Conservation (phyloP, 2,329 filamentous ascomycete genomes). For the Monosporascus ibericus region DNA sequence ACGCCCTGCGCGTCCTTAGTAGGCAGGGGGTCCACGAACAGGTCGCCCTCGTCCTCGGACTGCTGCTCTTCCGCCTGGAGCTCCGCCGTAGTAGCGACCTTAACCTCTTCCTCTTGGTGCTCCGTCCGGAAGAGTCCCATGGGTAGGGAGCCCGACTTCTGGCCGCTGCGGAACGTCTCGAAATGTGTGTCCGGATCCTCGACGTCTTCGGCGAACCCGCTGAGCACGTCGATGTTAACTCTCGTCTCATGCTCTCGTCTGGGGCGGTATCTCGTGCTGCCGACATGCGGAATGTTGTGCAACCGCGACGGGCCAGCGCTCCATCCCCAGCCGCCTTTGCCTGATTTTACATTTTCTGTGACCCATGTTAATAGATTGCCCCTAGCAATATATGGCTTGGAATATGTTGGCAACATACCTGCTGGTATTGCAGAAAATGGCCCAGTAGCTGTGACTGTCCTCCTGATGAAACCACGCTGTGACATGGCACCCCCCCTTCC, state of each 20-base stretch:
- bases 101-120: slow-evolving; percentile 47
- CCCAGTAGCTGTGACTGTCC: slow-evolving; percentile 26
- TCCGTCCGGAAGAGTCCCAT: slow-evolving; percentile 51
- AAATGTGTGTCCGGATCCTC: slow-evolving; percentile 40
- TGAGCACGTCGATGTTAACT: slow-evolving; percentile 53
- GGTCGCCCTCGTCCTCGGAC: slow-evolving; percentile 37
- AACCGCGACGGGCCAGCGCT: slow-evolving; percentile 11
- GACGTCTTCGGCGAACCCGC: slow-evolving; percentile 35
- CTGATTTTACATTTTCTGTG: slow-evolving; percentile 20
- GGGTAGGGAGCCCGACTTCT: slow-evolving; percentile 34
- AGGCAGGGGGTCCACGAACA: slow-evolving; percentile 36
- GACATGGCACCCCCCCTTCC: slow-evolving; percentile 27
- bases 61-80: slow-evolving; percentile 47
- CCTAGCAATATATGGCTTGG: background rate
- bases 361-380: slow-evolving; percentile 5
- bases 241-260: slow-evolving; percentile 39
- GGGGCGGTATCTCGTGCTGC: slow-evolving; percentile 31
- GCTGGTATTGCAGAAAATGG: slow-evolving; percentile 28
- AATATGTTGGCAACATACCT: slow-evolving; percentile 12
- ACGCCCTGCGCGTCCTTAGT: slow-evolving; percentile 19
- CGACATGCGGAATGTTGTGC: slow-evolving; percentile 28
- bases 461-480: slow-evolving; percentile 21
- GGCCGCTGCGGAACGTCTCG: slow-evolving; percentile 27
- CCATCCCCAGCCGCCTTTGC: slow-evolving; percentile 11
- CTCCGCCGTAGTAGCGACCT: slow-evolving; percentile 52